Base-by-base conservation (phyloP, 495 filamentous ascomycete species). In the Xylaria scruposa region DNA sequence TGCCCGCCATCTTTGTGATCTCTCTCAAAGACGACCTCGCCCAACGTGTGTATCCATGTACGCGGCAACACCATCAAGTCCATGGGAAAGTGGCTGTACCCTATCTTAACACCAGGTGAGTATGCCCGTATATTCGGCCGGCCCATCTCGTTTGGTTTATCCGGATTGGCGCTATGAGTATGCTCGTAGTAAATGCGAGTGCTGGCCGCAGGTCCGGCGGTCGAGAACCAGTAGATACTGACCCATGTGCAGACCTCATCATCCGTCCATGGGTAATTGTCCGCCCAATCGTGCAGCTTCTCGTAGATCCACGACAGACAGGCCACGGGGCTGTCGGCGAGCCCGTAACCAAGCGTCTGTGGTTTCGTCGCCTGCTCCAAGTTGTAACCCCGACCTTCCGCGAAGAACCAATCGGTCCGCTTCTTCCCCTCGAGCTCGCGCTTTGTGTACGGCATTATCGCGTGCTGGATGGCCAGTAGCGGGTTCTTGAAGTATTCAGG, bases 251-350 rank as follows among this genome's bases (percentile, higher is more conserved):
- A 80, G 31, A 91, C 82, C 76, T 92, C 88, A 54, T 92, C 90
- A 49, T 91, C 88, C 1, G 85, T 90, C 91, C 91, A 92, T 9
- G 87, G 84, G 73, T 91, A 91, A 1, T 71, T 76, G 73, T 93
- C 91, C 0, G 87, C 88, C 90, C 91, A 91, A 70, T 89, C 86
- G 75, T 90, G 87, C 36, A 92, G 83, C 73, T 92, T 93, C 76
- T 92, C 91, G 63, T 89, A 87, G 54, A 93, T 88, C 90, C 90
- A 92, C 0, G 90, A 84, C 21, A 92, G 78, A 51, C 89, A 79
- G 10, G 83, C 90, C 13, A 91, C 83, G 1, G 91, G 91, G 24
- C 85, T 89, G 74, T 91, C 90, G 4, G 81, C 78, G 0, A 92
- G 82, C 0, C 79, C 84, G 46, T 86, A 87, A 15, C 87, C 86